Evolutionary conservation across 2,329 filamentous ascomycete genomes (phyloP).

Genomic region (Exophiala xenobiotica): DNA sequence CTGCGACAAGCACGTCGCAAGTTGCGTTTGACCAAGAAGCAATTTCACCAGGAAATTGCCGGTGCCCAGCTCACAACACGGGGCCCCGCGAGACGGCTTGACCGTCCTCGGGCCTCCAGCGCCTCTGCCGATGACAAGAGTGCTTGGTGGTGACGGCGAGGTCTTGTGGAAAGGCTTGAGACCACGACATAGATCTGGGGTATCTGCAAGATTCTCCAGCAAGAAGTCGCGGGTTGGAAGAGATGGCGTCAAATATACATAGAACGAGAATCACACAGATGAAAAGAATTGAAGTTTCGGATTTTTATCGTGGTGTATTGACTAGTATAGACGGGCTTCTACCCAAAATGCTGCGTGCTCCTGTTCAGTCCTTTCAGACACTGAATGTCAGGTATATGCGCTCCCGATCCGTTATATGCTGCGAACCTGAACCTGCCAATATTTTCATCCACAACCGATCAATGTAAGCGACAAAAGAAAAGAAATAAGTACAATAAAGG

Average conservation of each 20-base stretch:
- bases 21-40: no score
- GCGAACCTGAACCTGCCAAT: not conserved
- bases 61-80: not conserved
- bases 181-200: no score
- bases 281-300: slow-evolving; percentile 1
- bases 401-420: slow-evolving; percentile 4
- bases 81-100: not conserved
- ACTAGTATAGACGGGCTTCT: not conserved
- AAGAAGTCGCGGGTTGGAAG: not conserved
- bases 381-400: not conserved
- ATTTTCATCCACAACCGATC: slow-evolving; percentile 1
- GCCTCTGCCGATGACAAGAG: not conserved
- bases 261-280: not conserved
- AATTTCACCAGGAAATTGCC: not conserved
- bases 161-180: not conserved
- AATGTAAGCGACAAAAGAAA: not conserved
- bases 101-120: not conserved
- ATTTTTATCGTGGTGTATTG: slow-evolving; percentile 2
- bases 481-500: not conserved
- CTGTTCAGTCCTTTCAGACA: not conserved
- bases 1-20: no score
- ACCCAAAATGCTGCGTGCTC: not conserved
- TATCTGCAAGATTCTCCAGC: not conserved
- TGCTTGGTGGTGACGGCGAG: not conserved
- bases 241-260: not conserved